These are phyloP conservation scores for Cryptococcus sp. DNA, from an alignment of 1,284 basidiomycete genomes.

Conservation along the genomic window DNA sequence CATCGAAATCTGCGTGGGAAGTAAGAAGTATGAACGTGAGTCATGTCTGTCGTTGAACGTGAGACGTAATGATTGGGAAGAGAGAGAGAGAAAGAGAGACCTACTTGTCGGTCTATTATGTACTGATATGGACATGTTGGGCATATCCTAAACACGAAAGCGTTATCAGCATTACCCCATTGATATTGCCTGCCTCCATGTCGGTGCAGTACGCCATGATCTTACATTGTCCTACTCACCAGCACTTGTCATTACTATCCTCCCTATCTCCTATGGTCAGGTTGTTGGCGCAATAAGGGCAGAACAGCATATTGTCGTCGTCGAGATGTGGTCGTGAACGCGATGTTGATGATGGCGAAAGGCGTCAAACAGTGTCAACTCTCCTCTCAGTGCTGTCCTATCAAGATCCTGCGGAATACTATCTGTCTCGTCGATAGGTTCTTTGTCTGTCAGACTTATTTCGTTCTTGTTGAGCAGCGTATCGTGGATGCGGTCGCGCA, in stretches of 20 bases:
- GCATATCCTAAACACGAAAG: slow-evolving; percentile 68
- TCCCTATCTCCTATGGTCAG: slow-evolving; percentile 65
- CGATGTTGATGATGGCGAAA: neutral
- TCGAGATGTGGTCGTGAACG: neutral
- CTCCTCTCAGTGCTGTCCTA: no score
- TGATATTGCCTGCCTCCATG: no score
- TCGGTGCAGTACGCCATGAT: no score
- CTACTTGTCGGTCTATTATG: slow-evolving; percentile 75
- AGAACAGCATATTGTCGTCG: slow-evolving; percentile 72
- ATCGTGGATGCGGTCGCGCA: no score
- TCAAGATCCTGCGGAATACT: no score
- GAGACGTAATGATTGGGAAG: neutral
- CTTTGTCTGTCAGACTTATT: no score
- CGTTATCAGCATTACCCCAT: neutral
- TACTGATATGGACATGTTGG: slow-evolving; percentile 95
- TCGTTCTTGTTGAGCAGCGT: no score
- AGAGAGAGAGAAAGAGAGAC: slow-evolving; percentile 18
- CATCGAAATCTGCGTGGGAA: slow-evolving; percentile 76
- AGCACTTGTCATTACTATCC: slow-evolving; percentile 47
- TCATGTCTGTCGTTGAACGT: neutral
- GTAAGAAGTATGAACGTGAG: neutral
- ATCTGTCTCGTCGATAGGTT: no score
- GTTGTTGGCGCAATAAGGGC: slow-evolving; percentile 91
- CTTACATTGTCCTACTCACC: slow-evolving; percentile 47
- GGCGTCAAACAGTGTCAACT: no score